Evolutionary conservation across 2,329 filamentous ascomycete species (phyloP).

Genomic region (Exophiala spinifera): DNA sequence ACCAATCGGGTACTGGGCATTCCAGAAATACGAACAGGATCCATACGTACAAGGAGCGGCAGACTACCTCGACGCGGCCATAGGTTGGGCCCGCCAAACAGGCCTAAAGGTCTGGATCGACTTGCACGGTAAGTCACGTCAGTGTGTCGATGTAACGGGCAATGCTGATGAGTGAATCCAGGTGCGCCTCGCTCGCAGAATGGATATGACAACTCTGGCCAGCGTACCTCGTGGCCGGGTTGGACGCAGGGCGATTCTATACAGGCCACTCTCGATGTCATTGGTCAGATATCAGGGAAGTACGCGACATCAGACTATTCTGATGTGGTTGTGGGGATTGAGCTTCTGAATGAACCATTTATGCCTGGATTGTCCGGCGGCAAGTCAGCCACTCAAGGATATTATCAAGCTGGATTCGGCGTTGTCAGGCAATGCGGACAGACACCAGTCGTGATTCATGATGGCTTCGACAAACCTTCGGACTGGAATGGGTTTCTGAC

Average conservation of each 20-base stretch:
- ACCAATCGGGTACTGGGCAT: slow-evolving; percentile 65
- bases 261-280: slow-evolving; percentile 47
- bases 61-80: slow-evolving; percentile 54
- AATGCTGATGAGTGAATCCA: slow-evolving; percentile 1
- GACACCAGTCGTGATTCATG: slow-evolving; percentile 51
- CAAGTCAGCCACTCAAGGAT: slow-evolving; percentile 48
- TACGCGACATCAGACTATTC: slow-evolving; percentile 54
- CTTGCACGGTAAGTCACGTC: slow-evolving; percentile 51
- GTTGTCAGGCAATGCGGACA: slow-evolving; percentile 16
- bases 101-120: slow-evolving; percentile 66
- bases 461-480: slow-evolving; percentile 45
- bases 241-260: slow-evolving; percentile 41
- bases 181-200: slow-evolving; percentile 61
- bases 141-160: slow-evolving; percentile 7
- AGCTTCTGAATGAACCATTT: slow-evolving; percentile 45
- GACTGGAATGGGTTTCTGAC: slow-evolving; percentile 62
- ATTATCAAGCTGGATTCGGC: slow-evolving; percentile 42
- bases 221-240: slow-evolving; percentile 31
- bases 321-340: slow-evolving; percentile 55
- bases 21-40: slow-evolving; percentile 52
- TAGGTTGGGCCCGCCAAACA: slow-evolving; percentile 56
- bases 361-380: slow-evolving; percentile 34
- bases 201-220: slow-evolving; percentile 65
- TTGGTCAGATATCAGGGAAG: slow-evolving; percentile 57
- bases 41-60: slow-evolving; percentile 63